Base-by-base conservation (phyloP, 2,329 filamentous ascomycete species). In the Colletotrichum musicola region DNA sequence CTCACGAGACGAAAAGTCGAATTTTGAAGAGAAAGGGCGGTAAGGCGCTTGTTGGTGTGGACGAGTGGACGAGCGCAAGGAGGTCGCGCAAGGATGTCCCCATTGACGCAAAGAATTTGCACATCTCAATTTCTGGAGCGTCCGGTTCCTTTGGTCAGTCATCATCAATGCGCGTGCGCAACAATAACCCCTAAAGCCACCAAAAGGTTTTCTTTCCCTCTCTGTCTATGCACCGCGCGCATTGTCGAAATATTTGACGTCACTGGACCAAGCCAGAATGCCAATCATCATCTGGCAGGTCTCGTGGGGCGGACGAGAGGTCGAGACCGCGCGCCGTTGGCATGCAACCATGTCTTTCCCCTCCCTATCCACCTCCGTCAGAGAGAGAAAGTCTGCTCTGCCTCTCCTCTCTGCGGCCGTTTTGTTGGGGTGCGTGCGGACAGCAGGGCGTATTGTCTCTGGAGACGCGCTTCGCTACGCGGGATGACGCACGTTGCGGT, bases 81-180 rank as follows among this genome's bases (percentile, higher is more conserved):
- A 4, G 18, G 20, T 49, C n/a, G 46, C 22, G 51, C 27, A 35
- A 66, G 56, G 38, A 62, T 40, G 6, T 53, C 35, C 20, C n/a
- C 25, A 4, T 51, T 67, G 67, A 62, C 63, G 65, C 62, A 68
- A 60, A 13, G 30, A 55, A 50, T 49, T 47, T 62, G 67, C 63
- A 67, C 27, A 68, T 69, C 63, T 49, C 38, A 67, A 68, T 69
- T 30, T 69, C 56, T 57, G 40, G 56, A 62, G 56, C 57, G 40
- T 42, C 57, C 53, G 67, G 42, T 35, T 35, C 38, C 38, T 46
- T 18, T 25, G 22, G 22, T 25, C 22, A 25, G 61, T 35, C 6
- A 13, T 20, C 46, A 68, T 68, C 65, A 51, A 64, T 68, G 54
- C 65, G 51, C 55, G 55, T 42, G 40, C 40, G 44, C 27, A 59